Percentiles rank a stretch among this genome's conserved stretches.
Conservation (phyloP, 768 basidiomycete species). For the Leccinellum albellum region DNA sequence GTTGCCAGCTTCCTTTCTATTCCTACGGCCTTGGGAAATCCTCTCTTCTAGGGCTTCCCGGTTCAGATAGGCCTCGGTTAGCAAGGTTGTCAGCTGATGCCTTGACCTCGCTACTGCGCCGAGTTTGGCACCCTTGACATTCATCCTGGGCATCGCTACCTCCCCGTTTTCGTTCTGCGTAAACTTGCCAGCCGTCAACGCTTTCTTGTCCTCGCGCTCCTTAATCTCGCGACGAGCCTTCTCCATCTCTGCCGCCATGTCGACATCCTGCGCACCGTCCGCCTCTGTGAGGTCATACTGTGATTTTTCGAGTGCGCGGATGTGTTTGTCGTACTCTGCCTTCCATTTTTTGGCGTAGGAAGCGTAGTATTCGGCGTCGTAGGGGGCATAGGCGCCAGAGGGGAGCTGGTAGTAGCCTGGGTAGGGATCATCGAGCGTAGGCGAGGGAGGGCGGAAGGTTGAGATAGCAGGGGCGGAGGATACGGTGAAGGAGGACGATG, state of each 20-base stretch:
- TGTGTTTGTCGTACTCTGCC: slow-evolving; percentile 63
- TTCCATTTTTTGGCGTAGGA: slow-evolving; percentile 72
- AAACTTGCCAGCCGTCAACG: slow-evolving; percentile 58
- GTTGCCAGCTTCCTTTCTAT: slow-evolving; percentile 86
- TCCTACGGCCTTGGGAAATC: slow-evolving; percentile 78
- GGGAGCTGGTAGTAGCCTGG: slow-evolving; percentile 87
- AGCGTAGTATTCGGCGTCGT: slow-evolving; percentile 68
- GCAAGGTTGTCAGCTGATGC: slow-evolving; percentile 75
- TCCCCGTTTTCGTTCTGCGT: slow-evolving; percentile 40
- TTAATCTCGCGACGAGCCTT: slow-evolving; percentile 69
- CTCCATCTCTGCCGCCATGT: slow-evolving; percentile 75
- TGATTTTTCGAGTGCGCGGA: slow-evolving; percentile 71
- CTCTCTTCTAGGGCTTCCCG: slow-evolving; percentile 78
- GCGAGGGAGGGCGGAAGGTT: slow-evolving; percentile 68
- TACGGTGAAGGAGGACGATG: slow-evolving; percentile 52
- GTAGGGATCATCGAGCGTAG: slow-evolving; percentile 70
- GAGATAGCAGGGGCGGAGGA: slow-evolving; percentile 70
- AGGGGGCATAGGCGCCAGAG: slow-evolving; percentile 72
- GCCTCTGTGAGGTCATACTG: slow-evolving; percentile 43
- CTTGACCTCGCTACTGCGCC: slow-evolving; percentile 66
- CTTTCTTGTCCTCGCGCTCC: slow-evolving; percentile 74
- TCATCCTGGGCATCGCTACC: slow-evolving; percentile 70
- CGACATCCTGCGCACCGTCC: slow-evolving; percentile 52
- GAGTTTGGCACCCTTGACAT: slow-evolving; percentile 72
- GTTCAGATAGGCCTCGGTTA: slow-evolving; percentile 81